Conservation (phyloP, 2,329 filamentous ascomycete genomes). For the Aspergillus niger region DNA sequence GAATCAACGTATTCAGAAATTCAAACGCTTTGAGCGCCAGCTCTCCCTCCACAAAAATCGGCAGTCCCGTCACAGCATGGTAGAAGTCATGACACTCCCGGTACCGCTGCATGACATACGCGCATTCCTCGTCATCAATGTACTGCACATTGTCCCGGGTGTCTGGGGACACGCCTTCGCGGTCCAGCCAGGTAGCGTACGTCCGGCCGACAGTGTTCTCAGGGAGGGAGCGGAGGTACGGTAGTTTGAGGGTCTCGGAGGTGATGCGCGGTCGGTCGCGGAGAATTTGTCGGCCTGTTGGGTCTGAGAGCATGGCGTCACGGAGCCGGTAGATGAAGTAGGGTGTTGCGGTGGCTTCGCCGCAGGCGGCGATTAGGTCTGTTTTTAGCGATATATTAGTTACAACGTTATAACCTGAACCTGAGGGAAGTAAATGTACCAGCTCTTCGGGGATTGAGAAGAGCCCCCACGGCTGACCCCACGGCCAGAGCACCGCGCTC, state of each 20-base stretch:
- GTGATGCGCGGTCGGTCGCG: conserved; percentile 86
- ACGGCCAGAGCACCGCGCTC: conserved; percentile 73
- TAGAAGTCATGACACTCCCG: conserved; percentile 98
- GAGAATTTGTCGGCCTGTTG: conserved; percentile 87
- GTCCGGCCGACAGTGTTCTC: conserved; percentile 73
- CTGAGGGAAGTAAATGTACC: conserved; percentile 49
- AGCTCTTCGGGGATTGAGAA: conserved; percentile 76
- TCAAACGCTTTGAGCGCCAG: conserved; percentile 97
- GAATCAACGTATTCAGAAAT: conserved; percentile 89
- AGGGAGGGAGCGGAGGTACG: conserved; percentile 71
- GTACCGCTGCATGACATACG: conserved; percentile 98
- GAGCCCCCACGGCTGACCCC: conserved; percentile 61
- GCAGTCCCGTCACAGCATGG: conserved; percentile 88
- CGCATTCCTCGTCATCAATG: conserved; percentile 92
- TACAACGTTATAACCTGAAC: background rate
- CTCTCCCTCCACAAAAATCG: conserved; percentile 91
- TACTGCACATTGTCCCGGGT: conserved; percentile 81
- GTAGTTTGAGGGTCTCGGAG: conserved; percentile 68
- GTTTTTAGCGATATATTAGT: conserved; percentile 35
- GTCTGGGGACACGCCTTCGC: conserved; percentile 90
- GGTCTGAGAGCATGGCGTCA: conserved; percentile 80
- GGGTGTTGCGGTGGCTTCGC: conserved; percentile 89
- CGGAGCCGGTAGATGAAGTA: conserved; percentile 94
- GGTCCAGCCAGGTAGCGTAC: conserved; percentile 89
- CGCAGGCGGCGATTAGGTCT: conserved; percentile 94